Percentiles rank a stretch among this genome's conserved stretches.
These are phyloP conservation scores for Alternaria tenuissima DNA, from an alignment of 2,329 filamentous ascomycete genomes.

Conservation along the genomic window DNA sequence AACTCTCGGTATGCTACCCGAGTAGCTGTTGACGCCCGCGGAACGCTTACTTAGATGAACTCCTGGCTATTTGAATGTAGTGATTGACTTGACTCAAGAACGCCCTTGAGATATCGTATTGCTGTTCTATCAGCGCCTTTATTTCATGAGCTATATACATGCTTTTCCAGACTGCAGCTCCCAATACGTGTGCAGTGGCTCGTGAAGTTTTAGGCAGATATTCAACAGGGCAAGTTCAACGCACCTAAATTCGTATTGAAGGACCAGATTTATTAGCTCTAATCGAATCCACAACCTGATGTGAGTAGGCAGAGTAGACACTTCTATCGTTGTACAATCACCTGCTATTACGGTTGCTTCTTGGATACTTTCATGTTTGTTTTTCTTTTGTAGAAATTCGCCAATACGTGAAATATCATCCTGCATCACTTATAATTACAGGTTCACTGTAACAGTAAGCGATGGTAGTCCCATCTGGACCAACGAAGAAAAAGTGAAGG, in stretches of 20 bases:
- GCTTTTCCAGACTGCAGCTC: background rate
- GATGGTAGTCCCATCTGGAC: background rate
- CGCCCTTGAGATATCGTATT: background rate
- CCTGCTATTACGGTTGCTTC: background rate
- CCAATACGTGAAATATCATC: background rate
- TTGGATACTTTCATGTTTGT: background rate
- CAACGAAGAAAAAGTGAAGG: background rate
- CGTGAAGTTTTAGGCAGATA: background rate
- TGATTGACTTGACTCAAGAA: background rate
- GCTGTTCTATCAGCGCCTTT: background rate
- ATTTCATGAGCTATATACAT: background rate
- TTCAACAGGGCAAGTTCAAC: background rate
- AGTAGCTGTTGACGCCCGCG: background rate
- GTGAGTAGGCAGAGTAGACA: background rate
- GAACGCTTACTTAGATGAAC: background rate
- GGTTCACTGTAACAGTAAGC: background rate
- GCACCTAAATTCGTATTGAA: background rate
- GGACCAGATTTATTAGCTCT: background rate
- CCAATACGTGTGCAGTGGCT: background rate
- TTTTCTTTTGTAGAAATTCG: background rate
- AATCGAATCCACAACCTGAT: background rate
- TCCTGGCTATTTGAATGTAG: background rate
- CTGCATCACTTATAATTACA: background rate
- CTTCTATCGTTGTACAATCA: no score
- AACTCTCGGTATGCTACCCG: background rate